Conservation (phyloP, 108 stramenopile genomes). For the Pseudonitzschia multiseries region DNA sequence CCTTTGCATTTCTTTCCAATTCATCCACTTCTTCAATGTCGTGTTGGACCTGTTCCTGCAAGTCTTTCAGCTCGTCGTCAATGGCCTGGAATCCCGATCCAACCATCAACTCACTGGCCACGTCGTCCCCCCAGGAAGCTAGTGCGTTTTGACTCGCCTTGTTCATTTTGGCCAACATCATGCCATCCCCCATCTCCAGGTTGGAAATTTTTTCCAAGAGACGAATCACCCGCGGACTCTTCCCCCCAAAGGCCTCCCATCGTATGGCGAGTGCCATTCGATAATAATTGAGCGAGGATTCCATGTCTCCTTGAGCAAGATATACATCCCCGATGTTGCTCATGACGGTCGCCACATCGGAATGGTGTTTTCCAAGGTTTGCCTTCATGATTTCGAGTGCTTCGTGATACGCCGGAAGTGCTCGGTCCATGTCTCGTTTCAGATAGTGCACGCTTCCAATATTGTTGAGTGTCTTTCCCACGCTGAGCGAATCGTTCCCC, state of each 20-base stretch:
- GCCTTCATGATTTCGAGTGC: conserved; percentile 49
- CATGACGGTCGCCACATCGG: conserved; percentile 68
- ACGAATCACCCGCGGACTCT: conserved; percentile 45
- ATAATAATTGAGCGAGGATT: conserved; percentile 31
- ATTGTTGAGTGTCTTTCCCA: conserved; percentile 74
- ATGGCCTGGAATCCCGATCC: conserved; percentile 30
- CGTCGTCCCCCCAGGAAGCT: conserved; percentile 17
- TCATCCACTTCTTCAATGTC: conserved; percentile 47
- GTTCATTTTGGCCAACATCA: conserved; percentile 5
- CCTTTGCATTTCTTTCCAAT: conserved; percentile 35
- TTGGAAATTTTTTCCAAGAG: conserved; percentile 60
- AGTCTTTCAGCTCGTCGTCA: conserved; percentile 22
- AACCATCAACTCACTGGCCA: conserved; percentile 28
- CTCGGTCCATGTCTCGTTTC: conserved; percentile 48
- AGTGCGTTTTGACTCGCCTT: not conserved
- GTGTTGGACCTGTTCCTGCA: conserved; percentile 42
- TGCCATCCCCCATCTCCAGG: conserved; percentile 47
- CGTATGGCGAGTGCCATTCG: conserved; percentile 40
- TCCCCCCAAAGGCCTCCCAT: conserved; percentile 37
- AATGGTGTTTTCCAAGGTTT: conserved; percentile 49
- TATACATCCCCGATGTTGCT: conserved; percentile 71
- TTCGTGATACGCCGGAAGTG: conserved; percentile 59
- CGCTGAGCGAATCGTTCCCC: conserved; percentile 63
- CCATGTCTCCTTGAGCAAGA: conserved; percentile 34
- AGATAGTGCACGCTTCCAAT: conserved; percentile 70